These are phyloP conservation scores for Fusarium graminum DNA, from an alignment of 2,329 filamentous ascomycete genomes.

Conservation along the genomic window DNA sequence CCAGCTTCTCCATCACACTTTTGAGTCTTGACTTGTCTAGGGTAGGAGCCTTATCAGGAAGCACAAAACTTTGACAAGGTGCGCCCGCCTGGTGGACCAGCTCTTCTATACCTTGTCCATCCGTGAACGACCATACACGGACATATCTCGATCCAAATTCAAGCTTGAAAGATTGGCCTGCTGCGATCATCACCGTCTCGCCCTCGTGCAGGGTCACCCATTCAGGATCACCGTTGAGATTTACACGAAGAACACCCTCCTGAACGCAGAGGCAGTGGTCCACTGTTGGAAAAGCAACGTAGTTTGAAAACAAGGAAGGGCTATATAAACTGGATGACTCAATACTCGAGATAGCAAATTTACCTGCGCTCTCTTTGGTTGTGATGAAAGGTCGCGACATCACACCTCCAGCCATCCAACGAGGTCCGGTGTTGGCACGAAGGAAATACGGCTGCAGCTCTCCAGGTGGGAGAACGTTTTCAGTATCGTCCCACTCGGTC, in stretches of 20 bases:
- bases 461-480: slow-evolving; percentile 56
- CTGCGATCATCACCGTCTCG: slow-evolving; percentile 63
- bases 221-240: slow-evolving; percentile 48
- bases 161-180: slow-evolving; percentile 60
- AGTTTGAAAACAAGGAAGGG: slow-evolving; percentile 52
- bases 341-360: slow-evolving; percentile 67
- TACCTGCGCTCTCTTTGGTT: slow-evolving; percentile 60
- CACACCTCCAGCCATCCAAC: slow-evolving; percentile 60
- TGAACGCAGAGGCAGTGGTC: slow-evolving; percentile 66
- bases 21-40: slow-evolving; percentile 11
- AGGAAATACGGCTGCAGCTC: slow-evolving; percentile 63
- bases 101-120: slow-evolving; percentile 63
- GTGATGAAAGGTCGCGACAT: slow-evolving; percentile 62
- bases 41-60: slow-evolving; percentile 53
- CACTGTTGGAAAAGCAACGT: slow-evolving; percentile 59
- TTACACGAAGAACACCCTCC: slow-evolving; percentile 61
- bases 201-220: slow-evolving; percentile 54
- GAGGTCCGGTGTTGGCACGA: slow-evolving; percentile 62
- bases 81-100: slow-evolving; percentile 57
- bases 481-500: slow-evolving; percentile 57
- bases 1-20: slow-evolving; percentile 3
- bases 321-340: slow-evolving; percentile 59
- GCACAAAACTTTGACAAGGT: slow-evolving; percentile 51
- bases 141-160: slow-evolving; percentile 62
- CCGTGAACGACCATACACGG: slow-evolving; percentile 61